Conservation (phyloP, 1,139 yeast species). For the Debaryomyces subglobosus region DNA sequence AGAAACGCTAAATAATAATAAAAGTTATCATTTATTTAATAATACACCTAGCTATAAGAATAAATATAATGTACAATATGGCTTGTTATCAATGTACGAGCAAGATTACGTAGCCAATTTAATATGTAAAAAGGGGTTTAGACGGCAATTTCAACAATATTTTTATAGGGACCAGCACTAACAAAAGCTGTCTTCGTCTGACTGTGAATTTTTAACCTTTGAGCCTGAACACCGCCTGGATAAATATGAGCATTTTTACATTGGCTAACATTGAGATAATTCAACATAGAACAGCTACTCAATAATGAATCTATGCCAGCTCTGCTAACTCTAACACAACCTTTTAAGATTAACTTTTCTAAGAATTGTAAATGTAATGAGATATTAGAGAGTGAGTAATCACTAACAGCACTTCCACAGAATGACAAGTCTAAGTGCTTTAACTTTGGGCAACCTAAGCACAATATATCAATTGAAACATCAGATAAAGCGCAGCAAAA, state of each 20-base stretch:
- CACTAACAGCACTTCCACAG: constrained; percentile 82
- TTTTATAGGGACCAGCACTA: constrained; percentile 56
- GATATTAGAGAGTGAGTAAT: constrained; percentile 64
- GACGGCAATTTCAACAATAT: constrained; percentile 58
- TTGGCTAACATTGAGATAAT: constrained; percentile 63
- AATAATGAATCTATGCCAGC: constrained; percentile 72
- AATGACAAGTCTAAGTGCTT: constrained; percentile 61
- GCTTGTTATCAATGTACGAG: neutral
- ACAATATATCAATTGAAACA: constrained; percentile 63
- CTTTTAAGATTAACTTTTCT: constrained; percentile 55
- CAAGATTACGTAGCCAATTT: neutral
- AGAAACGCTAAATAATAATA: constrained; percentile 31
- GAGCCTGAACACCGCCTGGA: constrained; percentile 61
- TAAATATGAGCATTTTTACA: constrained; percentile 64
- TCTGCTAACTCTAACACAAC: constrained; percentile 75
- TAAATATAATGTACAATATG: neutral
- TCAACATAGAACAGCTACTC: constrained; percentile 57
- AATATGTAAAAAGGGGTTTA: constrained; percentile 16
- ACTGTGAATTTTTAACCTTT: constrained; percentile 51
- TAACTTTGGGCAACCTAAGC: constrained; percentile 64
- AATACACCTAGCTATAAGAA: neutral
- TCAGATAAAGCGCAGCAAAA: constrained; percentile 80
- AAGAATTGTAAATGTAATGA: constrained; percentile 56
- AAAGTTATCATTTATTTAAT: neutral
- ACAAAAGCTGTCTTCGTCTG: constrained; percentile 60